A percentile compares a stretch with the other conserved stretches of the same genome.
Conservation (phyloP, 2,329 filamentous ascomycete genomes). For the Alternaria solani region DNA sequence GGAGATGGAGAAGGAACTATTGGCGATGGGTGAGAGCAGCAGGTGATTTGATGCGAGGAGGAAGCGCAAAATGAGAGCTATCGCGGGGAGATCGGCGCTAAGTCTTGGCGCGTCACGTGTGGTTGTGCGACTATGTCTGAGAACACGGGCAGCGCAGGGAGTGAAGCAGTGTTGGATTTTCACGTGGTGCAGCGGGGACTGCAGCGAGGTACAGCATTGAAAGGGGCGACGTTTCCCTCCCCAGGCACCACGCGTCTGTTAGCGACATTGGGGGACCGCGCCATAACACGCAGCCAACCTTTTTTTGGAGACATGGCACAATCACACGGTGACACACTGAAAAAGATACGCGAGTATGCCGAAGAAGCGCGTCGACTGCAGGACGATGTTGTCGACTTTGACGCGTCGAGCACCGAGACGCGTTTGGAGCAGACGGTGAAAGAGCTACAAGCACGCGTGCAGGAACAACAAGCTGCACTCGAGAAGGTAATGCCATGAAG, state of each 20-base stretch:
- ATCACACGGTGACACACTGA: conserved; percentile 21
- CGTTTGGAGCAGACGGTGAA: conserved; percentile 72
- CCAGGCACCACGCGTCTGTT: conserved; percentile 10
- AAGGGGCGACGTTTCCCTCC: conserved; percentile 7
- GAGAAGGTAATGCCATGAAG: conserved; percentile 50
- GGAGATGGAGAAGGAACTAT: conserved; percentile 29
- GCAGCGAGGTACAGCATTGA: not conserved
- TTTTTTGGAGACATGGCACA: conserved; percentile 32
- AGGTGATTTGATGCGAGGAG: conserved; percentile 27
- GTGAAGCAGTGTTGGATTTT: not conserved
- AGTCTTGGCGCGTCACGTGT: conserved; percentile 33
- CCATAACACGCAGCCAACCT: conserved; percentile 1
- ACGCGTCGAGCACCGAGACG: conserved; percentile 56
- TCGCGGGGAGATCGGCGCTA: conserved; percentile 27
- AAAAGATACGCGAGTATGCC: conserved; percentile 43
- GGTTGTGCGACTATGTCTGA: not conserved
- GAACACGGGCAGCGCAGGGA: not conserved
- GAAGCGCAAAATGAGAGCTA: conserved; percentile 31
- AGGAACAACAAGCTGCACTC: conserved; percentile 57
- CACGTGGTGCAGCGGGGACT: not conserved
- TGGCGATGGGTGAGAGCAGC: conserved; percentile 24
- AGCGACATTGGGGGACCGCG: conserved; percentile 9
- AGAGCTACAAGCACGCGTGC: conserved; percentile 67
- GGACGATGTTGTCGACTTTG: conserved; percentile 47
- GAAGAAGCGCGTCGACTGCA: conserved; percentile 30